Conservation (phyloP, 441 rosid species). For the Croton setiger region DNA sequence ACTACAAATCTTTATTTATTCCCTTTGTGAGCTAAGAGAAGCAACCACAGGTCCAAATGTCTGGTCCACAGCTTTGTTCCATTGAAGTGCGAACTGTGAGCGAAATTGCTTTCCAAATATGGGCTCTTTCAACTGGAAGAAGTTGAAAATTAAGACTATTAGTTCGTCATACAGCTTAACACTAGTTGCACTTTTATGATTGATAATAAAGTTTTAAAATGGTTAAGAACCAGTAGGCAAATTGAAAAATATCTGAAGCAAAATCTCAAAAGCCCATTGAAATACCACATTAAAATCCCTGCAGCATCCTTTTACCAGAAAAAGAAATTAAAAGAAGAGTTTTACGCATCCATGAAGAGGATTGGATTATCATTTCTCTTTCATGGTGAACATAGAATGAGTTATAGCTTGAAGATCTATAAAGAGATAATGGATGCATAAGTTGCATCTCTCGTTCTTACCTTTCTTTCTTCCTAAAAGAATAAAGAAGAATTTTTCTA, state of each 20-base stretch:
- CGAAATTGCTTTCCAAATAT: conserved; percentile 58
- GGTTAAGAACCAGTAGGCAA: not conserved
- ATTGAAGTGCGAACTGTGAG: conserved; percentile 46
- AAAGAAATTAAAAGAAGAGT: not conserved
- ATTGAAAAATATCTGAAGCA: not conserved
- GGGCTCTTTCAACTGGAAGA: conserved; percentile 51
- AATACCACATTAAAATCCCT: not conserved
- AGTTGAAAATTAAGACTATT: conserved; percentile 17
- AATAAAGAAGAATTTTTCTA: not conserved
- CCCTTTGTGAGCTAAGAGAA: conserved; percentile 60
- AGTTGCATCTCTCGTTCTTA: not conserved
- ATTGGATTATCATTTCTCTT: not conserved
- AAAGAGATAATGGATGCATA: not conserved
- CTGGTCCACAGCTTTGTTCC: conserved; percentile 91
- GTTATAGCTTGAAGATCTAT: not conserved
- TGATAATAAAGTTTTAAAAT: not conserved
- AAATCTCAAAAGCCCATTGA: not conserved
- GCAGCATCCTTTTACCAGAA: not conserved
- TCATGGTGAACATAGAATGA: not conserved
- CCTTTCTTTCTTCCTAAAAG: not conserved
- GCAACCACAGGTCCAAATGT: conserved; percentile 63
- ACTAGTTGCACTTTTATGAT: not conserved
- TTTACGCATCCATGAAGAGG: not conserved
- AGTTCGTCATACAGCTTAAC: conserved; percentile 13
- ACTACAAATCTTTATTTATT: conserved; percentile 35